Evolutionary conservation across 2,329 filamentous ascomycete species (phyloP), one percentile per base, ranked within the genome.

Genomic region (Zymoseptoria tritici): DNA sequence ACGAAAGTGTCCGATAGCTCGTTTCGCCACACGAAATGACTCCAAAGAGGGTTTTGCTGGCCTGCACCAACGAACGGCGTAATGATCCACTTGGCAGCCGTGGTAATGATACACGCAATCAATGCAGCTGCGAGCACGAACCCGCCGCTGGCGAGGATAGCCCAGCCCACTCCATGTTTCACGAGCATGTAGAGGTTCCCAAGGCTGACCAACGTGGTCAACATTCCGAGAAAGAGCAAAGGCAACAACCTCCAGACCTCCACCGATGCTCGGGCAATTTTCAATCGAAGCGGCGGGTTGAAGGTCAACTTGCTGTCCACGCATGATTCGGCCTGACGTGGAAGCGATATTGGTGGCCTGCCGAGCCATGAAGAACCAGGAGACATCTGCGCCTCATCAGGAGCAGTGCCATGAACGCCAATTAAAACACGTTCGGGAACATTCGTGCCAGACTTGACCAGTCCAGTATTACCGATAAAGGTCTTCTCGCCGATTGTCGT

Each of bases 21-120:
- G 24, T 58, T 58, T 11, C 57, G 57, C 57, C 57, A 58, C 6
- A 58, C 57, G 19, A 58, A 58, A 22, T 58, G 57, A 50, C 57
- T 58, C 57, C 57, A 58, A 5, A 58, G 52, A 13, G 57, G 57
- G 7, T 36, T 49, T 49, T 58, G 57, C 36, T 58, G 57, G 16
- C 57, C 57, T 9, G 57, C 57, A 20, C 31, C 51, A 52, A 54
- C 52, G 20, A 29, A 54, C 29, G 57, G 57, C 13, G 57, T 58
- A 36, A 58, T 52, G 22, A 58, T 52, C 57, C 57, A 58, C 52
- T 58, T 58, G 16, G 52, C 57, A 13, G 57, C 57, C 6, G 57
- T 58, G 9, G 57, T 58, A 19, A 58, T 29, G 11, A 26, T 29
- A 20, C 57, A 58, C 20, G 57, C 57, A 4, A 16, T 49, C n/a